Percentiles rank a stretch among this genome's conserved stretches.
phyloP scores from a whole-genome alignment of 164 flowering plant species.

The Kingdonia uniflora region DNA sequence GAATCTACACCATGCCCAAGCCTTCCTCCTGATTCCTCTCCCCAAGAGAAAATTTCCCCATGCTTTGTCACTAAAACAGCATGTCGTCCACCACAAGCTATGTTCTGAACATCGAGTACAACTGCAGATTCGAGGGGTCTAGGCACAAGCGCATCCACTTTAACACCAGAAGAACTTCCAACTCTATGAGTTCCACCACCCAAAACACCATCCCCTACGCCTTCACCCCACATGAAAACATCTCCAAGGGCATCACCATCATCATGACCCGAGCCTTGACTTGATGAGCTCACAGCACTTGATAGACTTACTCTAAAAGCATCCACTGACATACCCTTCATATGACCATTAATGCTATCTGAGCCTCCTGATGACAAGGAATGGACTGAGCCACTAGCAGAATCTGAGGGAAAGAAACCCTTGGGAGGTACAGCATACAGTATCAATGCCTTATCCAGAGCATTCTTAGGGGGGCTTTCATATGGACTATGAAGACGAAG shows the following conservation, averaged over 20 bases:
- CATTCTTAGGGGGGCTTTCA: constrained; percentile 89
- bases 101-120: constrained; percentile 93
- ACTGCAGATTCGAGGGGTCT: constrained; percentile 92
- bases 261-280: constrained; percentile 98
- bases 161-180: constrained; percentile 43
- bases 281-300: constrained; percentile 97
- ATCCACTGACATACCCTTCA: constrained; percentile 64
- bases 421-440: constrained; percentile 78
- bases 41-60: constrained; percentile 98
- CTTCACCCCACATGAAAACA: constrained; percentile 98
- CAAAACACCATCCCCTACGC: constrained; percentile 77
- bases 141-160: constrained; percentile 79
- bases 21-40: constrained; percentile 94
- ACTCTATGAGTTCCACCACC: constrained; percentile 71
- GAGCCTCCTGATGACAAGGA: constrained; percentile 92
- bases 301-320: constrained; percentile 91
- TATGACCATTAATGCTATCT: constrained; percentile 78
- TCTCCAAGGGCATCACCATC: constrained; percentile 97
- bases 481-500: constrained; percentile 82
- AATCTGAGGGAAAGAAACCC: constrained; percentile 76
- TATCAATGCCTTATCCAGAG: constrained; percentile 59
- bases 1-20: constrained; percentile 98
- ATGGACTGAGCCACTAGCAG: constrained; percentile 75
- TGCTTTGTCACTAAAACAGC: constrained; percentile 92
- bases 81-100: constrained; percentile 95